A percentile compares a stretch with the other conserved stretches of the same genome.
phyloP scores from a whole-genome alignment of 441 rosid genomes.

The Euphorbia corollata region DNA sequence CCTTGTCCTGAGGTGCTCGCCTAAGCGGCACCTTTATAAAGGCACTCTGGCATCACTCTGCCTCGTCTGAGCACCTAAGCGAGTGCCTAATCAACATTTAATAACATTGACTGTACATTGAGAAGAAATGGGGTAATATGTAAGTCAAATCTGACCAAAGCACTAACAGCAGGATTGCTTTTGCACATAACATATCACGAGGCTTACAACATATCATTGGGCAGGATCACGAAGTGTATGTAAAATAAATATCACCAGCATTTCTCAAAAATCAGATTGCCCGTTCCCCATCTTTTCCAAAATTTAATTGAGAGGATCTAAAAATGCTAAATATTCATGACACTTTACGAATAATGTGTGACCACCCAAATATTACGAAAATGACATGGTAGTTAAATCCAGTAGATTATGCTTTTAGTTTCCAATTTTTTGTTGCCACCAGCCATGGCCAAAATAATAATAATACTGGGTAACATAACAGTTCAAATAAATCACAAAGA shows the following conservation, averaged over 20 bases:
- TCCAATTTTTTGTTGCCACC: not conserved
- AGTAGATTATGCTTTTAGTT: constrained; percentile 13
- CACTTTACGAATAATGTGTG: not conserved
- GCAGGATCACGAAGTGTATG: not conserved
- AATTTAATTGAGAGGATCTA: not conserved
- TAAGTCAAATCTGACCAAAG: not conserved
- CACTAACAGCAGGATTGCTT: not conserved
- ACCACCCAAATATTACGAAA: not conserved
- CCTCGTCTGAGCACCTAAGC: too few relatives aligned
- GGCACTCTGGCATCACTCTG: too few relatives aligned
- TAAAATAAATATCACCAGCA: not conserved
- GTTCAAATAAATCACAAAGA: constrained; percentile 10
- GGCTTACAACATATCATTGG: not conserved
- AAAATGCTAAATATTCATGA: not conserved
- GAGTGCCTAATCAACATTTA: too few relatives aligned
- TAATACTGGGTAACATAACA: not conserved
- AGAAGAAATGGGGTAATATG: not conserved
- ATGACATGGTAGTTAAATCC: constrained; percentile 2
- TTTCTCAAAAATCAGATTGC: not conserved
- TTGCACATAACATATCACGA: not conserved
- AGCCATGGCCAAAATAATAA: constrained; percentile 6
- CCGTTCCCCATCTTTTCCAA: not conserved
- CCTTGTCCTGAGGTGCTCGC: too few relatives aligned
- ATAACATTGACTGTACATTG: not conserved
- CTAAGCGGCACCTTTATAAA: too few relatives aligned